Conservation (phyloP, 2,329 filamentous ascomycete species). For the Colletotrichum magnum region DNA sequence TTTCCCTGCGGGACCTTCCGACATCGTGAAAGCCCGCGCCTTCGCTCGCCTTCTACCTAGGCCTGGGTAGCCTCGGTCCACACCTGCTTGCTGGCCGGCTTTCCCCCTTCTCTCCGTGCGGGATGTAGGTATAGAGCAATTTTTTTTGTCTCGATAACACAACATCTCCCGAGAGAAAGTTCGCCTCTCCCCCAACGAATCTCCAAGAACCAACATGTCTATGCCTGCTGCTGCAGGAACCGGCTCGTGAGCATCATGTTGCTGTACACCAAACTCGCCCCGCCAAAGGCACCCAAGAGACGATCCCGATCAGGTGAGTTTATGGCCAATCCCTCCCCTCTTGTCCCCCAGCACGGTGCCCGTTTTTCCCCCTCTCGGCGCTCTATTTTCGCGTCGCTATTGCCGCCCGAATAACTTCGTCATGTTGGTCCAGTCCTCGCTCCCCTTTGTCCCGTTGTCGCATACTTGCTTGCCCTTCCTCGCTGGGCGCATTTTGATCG, state of each 20-base stretch:
- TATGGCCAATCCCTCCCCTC: conserved; percentile 15
- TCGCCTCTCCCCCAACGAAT: conserved; percentile 5
- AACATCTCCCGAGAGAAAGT: conserved; percentile 27
- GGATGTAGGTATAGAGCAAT: conserved; percentile 36
- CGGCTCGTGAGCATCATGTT: conserved; percentile 60
- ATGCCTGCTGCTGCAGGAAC: conserved; percentile 34
- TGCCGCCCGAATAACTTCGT: conserved; percentile 38
- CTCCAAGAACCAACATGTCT: conserved; percentile 30
- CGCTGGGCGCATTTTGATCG: conserved; percentile 8
- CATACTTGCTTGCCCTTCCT: conserved; percentile 16
- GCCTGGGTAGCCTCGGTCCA: conserved; percentile 38
- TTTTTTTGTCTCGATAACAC: conserved; percentile 20
- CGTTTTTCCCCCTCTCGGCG: conserved; percentile 12
- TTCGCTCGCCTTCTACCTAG: conserved; percentile 33
- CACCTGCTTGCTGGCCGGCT: conserved; percentile 17
- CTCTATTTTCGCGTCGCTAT: conserved; percentile 10
- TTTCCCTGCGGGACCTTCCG: conserved; percentile 30
- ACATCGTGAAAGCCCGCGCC: conserved; percentile 37
- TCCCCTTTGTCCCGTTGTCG: conserved; percentile 13
- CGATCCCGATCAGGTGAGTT: conserved; percentile 72
- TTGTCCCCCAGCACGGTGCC: conserved; percentile 21
- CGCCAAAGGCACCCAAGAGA: conserved; percentile 71
- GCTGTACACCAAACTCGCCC: conserved; percentile 70
- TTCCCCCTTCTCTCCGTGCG: conserved; percentile 27
- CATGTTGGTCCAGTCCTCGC: conserved; percentile 4